Evolutionary conservation across 495 filamentous ascomycete genomes (phyloP), one percentile per base, ranked within the genome.

Genomic region (Tuber borchii): DNA sequence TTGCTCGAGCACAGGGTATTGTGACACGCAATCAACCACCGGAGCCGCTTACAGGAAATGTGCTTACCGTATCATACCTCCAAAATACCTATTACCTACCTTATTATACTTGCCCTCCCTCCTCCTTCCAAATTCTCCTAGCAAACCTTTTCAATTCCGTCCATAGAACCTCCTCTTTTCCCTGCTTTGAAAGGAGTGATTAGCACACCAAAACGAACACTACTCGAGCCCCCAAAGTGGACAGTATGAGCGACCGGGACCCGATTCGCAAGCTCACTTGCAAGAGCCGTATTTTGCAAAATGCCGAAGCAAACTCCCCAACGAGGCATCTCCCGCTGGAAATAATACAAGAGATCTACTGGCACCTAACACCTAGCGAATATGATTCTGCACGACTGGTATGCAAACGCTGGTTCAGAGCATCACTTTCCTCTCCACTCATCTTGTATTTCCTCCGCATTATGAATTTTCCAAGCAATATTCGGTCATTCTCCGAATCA

Each of bases 371-470:
- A 37, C 77, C 77, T 45, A 45, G 69, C 31, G 77, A 79, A 17
- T 79, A 78, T 61, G 77, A 78, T 46, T 78, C 77, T n/a, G 77
- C 77, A 10, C 77, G 77, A 34, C 48, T 78, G 26, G 76, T 79
- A 74, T 79, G 75, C 48, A 68, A 51, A n/a, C 42, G 45, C n/a
- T 79, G 77, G 77, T 78, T 78, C 20, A 46, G 43, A 43, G 72
- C 70, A 12, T 78, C 77, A 17, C 76, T 79, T 20, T 74, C 65
- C 69, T 74, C 71, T 51, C 72, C 71, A 37, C 76, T 79, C 16
- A 69, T 79, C 34, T 44, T 61, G 22, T 71, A 42, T 68, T 61
- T 79, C 12, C 77, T 79, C 68, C 45, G 40, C 43, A 34, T 22
- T 22, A 78, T 78, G 77, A 61, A 77, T 39, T 77, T 77, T 46